These are phyloP conservation scores for Penicillium sp. DNA, from an alignment of 2,329 filamentous ascomycete genomes.

Conservation along the genomic window DNA sequence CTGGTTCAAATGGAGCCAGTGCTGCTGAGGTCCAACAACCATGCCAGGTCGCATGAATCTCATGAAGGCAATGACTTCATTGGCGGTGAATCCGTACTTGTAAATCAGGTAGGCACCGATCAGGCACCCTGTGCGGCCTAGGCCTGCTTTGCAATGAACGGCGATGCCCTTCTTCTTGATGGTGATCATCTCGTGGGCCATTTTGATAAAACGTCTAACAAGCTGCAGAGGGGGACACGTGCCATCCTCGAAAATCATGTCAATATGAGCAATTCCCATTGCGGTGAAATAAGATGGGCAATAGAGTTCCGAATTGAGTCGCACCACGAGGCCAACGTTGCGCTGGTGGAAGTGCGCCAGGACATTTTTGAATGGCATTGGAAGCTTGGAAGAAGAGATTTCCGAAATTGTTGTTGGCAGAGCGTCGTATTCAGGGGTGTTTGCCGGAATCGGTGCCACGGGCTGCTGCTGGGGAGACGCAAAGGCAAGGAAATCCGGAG, in stretches of 20 bases:
- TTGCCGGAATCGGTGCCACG: slow-evolving; percentile 67
- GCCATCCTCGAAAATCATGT: slow-evolving; percentile 99
- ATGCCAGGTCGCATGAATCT: slow-evolving; percentile 98
- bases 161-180: slow-evolving; percentile 89
- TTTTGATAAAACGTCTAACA: slow-evolving; percentile 91
- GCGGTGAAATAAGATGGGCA: slow-evolving; percentile 96
- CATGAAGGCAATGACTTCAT: slow-evolving; percentile 97
- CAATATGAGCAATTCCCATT: slow-evolving; percentile 88
- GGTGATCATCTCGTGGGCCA: slow-evolving; percentile 92
- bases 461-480: slow-evolving; percentile 87
- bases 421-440: slow-evolving; percentile 69
- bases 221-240: slow-evolving; percentile 86
- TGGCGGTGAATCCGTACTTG: slow-evolving; percentile 92
- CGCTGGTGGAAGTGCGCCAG: slow-evolving; percentile 82
- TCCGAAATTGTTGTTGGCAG: slow-evolving; percentile 75
- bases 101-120: slow-evolving; percentile 99
- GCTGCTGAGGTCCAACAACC: slow-evolving; percentile 97
- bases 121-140: slow-evolving; percentile 90
- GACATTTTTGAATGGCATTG: slow-evolving; percentile 92
- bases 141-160: slow-evolving; percentile 96
- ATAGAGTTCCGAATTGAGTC: slow-evolving; percentile 93
- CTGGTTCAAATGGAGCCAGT: slow-evolving; percentile 98
- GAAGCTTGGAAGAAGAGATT: slow-evolving; percentile 68
- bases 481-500: slow-evolving; percentile 91
- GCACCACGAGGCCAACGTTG: slow-evolving; percentile 89